Conservation (phyloP, 78 protist species). For the Dictyostelium discoideum region dicty_2.7 NC_007091.3:559001-559500, state of each 20-base stretch:
- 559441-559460: no score
- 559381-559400: constrained; percentile 9
- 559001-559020: constrained; percentile 27
- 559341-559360: neutral
- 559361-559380: neutral
- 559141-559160: neutral
- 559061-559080: neutral
- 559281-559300: neutral
- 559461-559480: neutral
- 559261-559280: neutral
- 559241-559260: neutral
- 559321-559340: neutral
- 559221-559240: neutral
- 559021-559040: constrained; percentile 22
- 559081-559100: neutral
- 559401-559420: no score
- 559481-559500: no score
- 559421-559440: no score
- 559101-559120: neutral
- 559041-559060: neutral
- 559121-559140: neutral
- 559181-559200: neutral
- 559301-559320: neutral
- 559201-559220: neutral
- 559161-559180: neutral